Evolutionary conservation across 495 filamentous ascomycete genomes (phyloP), one percentile per base, ranked within the genome.

Genomic region (Cladorrhinum samala): DNA sequence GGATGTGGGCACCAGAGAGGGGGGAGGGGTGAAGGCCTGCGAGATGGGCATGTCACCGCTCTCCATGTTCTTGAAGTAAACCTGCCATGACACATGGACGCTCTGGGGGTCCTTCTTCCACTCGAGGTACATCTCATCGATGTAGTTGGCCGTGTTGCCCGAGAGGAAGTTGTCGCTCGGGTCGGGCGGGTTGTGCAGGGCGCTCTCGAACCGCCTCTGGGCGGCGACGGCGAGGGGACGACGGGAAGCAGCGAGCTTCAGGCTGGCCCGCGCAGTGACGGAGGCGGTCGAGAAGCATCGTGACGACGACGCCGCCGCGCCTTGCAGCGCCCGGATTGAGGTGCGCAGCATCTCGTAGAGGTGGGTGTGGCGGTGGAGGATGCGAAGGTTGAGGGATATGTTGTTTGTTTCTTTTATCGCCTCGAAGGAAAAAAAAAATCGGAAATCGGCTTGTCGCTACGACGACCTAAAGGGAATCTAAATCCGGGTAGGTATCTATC

Each of bases 51-150:
- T 96, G 60, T 92, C 88, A 69, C 94, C 93, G 53, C 83, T 85
- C 75, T 98, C 93, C 90, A 98, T 96, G 73, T 98, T 98, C 68
- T 83, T 85, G 81, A 98, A 98, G 83, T 98, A 98, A 59, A 92
- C 86, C 76, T 96, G 93, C 93, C 93, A 98, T 68, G 93, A 98
- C 62, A 96, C 78, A 73, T 98, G 93, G 41, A 98, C 93, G 71
- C 88, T 94, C 58, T 83, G 80, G 17, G 94, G 90, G 62, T 98
- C 89, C 55, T 86, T 78, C 75, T 92, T 95, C 93, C 93, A 98
- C 61, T 88, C 82, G 72, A 98, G 71, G 72, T 98, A 98, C 93
- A 98, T 98, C 80, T 95, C 93, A 71, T 98, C 93, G 69, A 98
- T 86, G 72, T 98, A 98, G 75, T 96, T 96, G 69, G 93, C 93